phyloP scores from a whole-genome alignment of 2,329 filamentous ascomycete species.

The Sclerotinia sclerotiorum region DNA sequence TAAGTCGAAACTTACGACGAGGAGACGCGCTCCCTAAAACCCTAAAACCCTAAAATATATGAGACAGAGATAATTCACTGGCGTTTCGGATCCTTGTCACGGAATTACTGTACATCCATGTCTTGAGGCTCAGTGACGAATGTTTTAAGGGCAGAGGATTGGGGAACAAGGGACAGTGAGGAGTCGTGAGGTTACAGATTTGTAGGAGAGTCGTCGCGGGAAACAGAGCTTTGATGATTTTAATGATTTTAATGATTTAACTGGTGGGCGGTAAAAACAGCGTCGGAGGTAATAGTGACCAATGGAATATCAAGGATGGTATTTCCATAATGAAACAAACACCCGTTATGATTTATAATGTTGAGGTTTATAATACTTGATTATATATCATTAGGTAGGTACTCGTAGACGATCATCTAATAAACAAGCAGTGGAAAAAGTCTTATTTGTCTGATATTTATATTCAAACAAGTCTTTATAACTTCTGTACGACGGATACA shows the following conservation, averaged over 20 bases:
- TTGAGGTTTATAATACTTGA: background rate
- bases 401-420: no score
- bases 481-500: no score
- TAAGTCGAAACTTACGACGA: slow-evolving; percentile 6
- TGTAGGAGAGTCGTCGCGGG: slow-evolving; percentile 21
- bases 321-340: background rate
- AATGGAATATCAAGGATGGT: background rate
- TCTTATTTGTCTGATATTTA: background rate
- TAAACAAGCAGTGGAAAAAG: no score
- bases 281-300: background rate
- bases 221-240: slow-evolving; percentile 19
- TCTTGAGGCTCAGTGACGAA: slow-evolving; percentile 1
- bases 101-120: background rate
- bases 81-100: slow-evolving; percentile 18
- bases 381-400: background rate
- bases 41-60: background rate
- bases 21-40: background rate
- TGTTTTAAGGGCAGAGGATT: slow-evolving; percentile 42
- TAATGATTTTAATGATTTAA: slow-evolving; percentile 14
- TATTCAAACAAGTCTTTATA: no score
- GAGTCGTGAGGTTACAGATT: slow-evolving; percentile 15
- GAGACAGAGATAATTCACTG: slow-evolving; percentile 11
- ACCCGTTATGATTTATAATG: no score
- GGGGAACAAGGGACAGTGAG: background rate
- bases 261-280: background rate